A percentile compares a stretch with the other conserved stretches of the same genome.
phyloP scores from a whole-genome alignment of 345 rosid genomes.

The Pistacia atlantica region DNA sequence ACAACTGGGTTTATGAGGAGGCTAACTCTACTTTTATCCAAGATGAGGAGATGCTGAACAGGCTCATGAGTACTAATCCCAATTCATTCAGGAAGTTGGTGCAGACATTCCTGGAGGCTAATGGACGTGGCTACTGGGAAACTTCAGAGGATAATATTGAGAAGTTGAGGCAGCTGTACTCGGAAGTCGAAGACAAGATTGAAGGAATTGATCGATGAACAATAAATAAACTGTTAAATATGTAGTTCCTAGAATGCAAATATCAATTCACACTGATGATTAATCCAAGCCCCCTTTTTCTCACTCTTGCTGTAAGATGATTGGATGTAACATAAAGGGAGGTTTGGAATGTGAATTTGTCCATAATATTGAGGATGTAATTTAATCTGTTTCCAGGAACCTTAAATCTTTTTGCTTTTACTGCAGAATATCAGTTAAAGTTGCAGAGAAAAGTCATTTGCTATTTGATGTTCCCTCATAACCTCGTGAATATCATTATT shows the following conservation, averaged over 20 bases:
- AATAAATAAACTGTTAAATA: not conserved
- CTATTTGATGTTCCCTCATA: not conserved
- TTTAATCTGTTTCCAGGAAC: not conserved
- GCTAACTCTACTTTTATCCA: conserved; percentile 92
- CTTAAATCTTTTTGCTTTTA: not conserved
- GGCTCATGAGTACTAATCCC: conserved; percentile 87
- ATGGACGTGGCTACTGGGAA: conserved; percentile 98
- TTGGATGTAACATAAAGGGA: conserved; percentile 22
- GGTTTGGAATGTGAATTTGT: conserved; percentile 28
- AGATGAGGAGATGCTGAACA: conserved; percentile 90
- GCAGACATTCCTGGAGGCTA: conserved; percentile 98
- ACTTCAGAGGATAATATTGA: conserved; percentile 81
- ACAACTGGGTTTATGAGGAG: conserved; percentile 97
- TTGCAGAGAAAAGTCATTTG: not conserved
- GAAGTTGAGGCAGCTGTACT: conserved; percentile 84
- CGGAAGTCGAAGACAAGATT: conserved; percentile 95
- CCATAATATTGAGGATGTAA: conserved; percentile 14
- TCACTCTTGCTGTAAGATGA: conserved; percentile 8
- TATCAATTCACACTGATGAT: conserved; percentile 23
- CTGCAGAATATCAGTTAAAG: not conserved
- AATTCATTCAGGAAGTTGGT: conserved; percentile 90
- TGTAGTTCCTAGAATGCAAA: conserved; percentile 10
- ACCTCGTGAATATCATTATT: not conserved
- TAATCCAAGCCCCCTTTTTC: conserved; percentile 18
- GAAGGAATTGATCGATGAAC: conserved; percentile 87